Percentiles rank a stretch among this genome's conserved stretches.
Conservation (phyloP, 106 monocot species). For the Allium cepa region DNA sequence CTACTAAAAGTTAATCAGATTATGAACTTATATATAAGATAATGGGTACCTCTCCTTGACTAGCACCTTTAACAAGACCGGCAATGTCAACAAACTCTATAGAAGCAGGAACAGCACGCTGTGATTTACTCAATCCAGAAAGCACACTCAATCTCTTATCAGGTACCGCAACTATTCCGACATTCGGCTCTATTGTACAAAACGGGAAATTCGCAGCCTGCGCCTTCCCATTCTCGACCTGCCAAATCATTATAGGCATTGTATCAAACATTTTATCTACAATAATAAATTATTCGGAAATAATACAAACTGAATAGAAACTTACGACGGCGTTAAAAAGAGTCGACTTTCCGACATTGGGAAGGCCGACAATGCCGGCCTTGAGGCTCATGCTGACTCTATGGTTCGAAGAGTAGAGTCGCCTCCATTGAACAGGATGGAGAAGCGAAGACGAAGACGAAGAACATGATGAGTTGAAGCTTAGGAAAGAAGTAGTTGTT, state of each 20-base stretch:
- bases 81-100: conserved; percentile 97
- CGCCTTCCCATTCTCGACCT: conserved; percentile 99
- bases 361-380: conserved; percentile 95
- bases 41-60: conserved; percentile 83
- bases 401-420: conserved; percentile 44
- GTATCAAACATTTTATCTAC: neutral
- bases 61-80: conserved; percentile 95
- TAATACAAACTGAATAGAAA: neutral
- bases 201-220: conserved; percentile 99
- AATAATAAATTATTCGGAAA: neutral
- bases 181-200: conserved; percentile 97
- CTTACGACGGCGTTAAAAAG: conserved; percentile 96
- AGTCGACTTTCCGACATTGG: conserved; percentile 96
- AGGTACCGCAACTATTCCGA: conserved; percentile 89
- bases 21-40: neutral
- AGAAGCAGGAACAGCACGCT: conserved; percentile 62
- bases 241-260: neutral
- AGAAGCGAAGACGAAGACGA: conserved; percentile 16
- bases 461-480: conserved; percentile 13
- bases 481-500: conserved; percentile 8
- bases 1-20: no score
- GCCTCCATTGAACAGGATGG: conserved; percentile 37
- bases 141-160: conserved; percentile 77
- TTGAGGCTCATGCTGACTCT: conserved; percentile 86
- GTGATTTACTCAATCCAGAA: conserved; percentile 77